phyloP scores from a whole-genome alignment of 148 eudicot genomes.

The Rhododendron ferrugineum region DNA sequence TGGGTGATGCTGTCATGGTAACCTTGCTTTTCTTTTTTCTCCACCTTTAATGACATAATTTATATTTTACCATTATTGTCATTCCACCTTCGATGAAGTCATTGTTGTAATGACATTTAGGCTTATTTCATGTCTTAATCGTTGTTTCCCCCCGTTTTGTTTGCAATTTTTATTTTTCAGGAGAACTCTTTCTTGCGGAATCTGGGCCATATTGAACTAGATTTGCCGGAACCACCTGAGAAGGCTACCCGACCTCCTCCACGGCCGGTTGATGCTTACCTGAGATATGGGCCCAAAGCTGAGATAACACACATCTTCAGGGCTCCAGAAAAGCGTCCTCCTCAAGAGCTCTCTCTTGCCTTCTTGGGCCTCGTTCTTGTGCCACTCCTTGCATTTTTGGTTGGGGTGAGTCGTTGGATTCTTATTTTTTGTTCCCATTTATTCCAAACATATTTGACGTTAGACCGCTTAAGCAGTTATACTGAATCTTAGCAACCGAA shows the following conservation, averaged over 20 bases:
- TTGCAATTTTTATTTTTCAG: neutral
- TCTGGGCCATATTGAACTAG: conserved; percentile 73
- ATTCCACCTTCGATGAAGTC: neutral
- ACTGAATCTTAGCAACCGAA: neutral
- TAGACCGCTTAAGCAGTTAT: neutral
- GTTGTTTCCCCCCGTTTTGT: neutral
- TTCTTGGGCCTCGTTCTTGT: conserved; percentile 71
- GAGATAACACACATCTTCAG: conserved; percentile 91
- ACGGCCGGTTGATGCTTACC: conserved; percentile 62
- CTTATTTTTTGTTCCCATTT: neutral
- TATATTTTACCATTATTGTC: neutral
- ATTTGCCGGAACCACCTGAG: conserved; percentile 61
- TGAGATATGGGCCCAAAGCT: conserved; percentile 80
- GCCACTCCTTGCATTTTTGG: conserved; percentile 75
- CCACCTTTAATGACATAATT: neutral
- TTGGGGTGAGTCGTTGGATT: conserved; percentile 62
- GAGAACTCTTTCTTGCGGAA: conserved; percentile 53
- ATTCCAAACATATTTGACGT: neutral
- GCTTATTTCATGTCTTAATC: neutral
- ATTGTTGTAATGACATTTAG: neutral
- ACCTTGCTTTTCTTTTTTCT: neutral
- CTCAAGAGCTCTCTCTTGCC: conserved; percentile 62
- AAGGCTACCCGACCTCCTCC: conserved; percentile 59
- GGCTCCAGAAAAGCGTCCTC: conserved; percentile 77
- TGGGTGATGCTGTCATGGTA: conserved; percentile 5